Conservation (phyloP, 345 rosid genomes). For the Gossypium anomalum region DNA sequence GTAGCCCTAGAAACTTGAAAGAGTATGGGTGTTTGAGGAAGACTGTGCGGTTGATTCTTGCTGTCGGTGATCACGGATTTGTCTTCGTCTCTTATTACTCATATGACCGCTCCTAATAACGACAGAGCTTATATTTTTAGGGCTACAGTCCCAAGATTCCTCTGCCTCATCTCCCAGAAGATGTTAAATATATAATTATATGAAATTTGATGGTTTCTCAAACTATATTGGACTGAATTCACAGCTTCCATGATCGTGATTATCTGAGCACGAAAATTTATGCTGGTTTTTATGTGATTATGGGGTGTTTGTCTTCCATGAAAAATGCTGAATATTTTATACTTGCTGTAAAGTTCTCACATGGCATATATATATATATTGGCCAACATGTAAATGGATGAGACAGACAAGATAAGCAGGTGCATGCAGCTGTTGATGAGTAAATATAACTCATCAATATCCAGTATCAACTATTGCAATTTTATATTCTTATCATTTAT, state of each 20-base stretch:
- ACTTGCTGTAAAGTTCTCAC: neutral
- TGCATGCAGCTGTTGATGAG: neutral
- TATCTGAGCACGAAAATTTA: neutral
- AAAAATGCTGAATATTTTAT: neutral
- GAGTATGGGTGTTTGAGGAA: conserved; percentile 14
- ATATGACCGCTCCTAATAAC: conserved; percentile 27
- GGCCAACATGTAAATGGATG: neutral
- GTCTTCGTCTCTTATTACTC: conserved; percentile 22
- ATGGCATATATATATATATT: neutral
- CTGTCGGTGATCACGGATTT: conserved; percentile 42
- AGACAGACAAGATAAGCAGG: neutral
- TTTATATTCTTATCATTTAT: neutral
- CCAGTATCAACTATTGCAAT: neutral
- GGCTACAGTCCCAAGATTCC: conserved; percentile 33
- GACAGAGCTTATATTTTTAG: conserved; percentile 16
- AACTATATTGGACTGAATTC: neutral
- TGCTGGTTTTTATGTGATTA: neutral
- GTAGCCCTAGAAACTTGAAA: conserved; percentile 7
- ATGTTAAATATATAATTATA: neutral
- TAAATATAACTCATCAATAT: neutral
- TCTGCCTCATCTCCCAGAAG: conserved; percentile 11
- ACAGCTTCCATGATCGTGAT: conserved; percentile 13
- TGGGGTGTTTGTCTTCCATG: conserved; percentile 1
- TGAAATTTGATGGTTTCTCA: neutral
- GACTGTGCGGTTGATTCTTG: conserved; percentile 35